A percentile compares a stretch with the other conserved stretches of the same genome.
Conservation (phyloP, 1,284 basidiomycete species). For the Vanrija humicola region DNA sequence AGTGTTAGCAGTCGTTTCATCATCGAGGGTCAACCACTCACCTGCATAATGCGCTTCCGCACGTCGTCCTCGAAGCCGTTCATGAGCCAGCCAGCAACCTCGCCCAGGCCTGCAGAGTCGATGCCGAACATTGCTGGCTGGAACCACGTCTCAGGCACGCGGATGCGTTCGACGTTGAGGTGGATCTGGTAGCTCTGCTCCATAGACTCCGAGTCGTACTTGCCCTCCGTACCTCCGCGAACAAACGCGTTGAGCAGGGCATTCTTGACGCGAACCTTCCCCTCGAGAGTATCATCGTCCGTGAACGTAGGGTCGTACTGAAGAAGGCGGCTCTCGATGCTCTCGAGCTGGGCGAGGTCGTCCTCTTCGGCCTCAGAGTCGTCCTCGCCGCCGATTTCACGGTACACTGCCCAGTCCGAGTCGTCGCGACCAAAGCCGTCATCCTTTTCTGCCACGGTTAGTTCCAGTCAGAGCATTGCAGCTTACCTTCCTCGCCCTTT, state of each 20-base stretch:
- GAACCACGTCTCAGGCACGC: slow-evolving; percentile 91
- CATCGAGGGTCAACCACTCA: slow-evolving; percentile 25
- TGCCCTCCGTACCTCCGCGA: slow-evolving; percentile 56
- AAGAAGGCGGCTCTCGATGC: slow-evolving; percentile 77
- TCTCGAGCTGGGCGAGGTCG: slow-evolving; percentile 67
- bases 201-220: slow-evolving; percentile 56
- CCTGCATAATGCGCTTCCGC: slow-evolving; percentile 58
- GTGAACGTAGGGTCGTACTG: slow-evolving; percentile 80
- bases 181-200: slow-evolving; percentile 75
- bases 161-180: slow-evolving; percentile 86
- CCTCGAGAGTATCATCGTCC: slow-evolving; percentile 73
- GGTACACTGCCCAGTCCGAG: slow-evolving; percentile 96
- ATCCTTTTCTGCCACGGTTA: slow-evolving; percentile 55
- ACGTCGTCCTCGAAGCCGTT: slow-evolving; percentile 70
- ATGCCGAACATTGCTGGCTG: slow-evolving; percentile 89
- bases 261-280: slow-evolving; percentile 69
- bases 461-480: neutral
- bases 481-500: slow-evolving; percentile 67
- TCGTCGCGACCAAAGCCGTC: slow-evolving; percentile 95
- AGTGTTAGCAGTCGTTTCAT: neutral
- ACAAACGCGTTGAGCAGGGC: slow-evolving; percentile 79
- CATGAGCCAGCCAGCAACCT: slow-evolving; percentile 81
- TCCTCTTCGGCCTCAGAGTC: slow-evolving; percentile 97
- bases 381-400: slow-evolving; percentile 84
- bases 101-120: slow-evolving; percentile 89